Evolutionary conservation across 2,329 filamentous ascomycete species (phyloP), one percentile per base, ranked within the genome.

Genomic region (Hortaea sp.): DNA sequence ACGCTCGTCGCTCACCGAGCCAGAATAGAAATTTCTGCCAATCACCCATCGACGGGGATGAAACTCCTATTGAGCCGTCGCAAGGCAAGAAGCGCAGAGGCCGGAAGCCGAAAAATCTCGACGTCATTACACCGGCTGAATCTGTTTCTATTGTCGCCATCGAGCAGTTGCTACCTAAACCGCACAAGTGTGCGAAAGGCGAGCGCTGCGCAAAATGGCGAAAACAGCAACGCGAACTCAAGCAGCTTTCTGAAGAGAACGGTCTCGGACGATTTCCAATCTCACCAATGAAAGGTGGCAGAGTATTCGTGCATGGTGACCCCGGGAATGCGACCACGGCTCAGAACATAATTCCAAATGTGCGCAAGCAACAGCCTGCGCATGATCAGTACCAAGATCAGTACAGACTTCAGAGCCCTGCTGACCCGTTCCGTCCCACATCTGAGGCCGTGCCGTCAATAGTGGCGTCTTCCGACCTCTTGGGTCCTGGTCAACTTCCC

Each of bases 61-160:
- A 57, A 39, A 60, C 61, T 2, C 63, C 66, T 4, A 60, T 62
- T 30, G 62, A 61, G 29, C 60, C 61, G 29, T 54, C 57, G 13
- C 58, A 58, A 39, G 58, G 58, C 12, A 65, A 62, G 44, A 64
- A 63, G 48, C 59, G 67, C 43, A 66, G 64, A 12, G 64, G 69
- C 13, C 69, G 66, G 45, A 59, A 64, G 29, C 50, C 57, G 5
- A 59, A 64, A 62, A 44, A 70, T 44, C 78, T 81, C 52, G 84
- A 89, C 56, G 68, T 78, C 41, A 83, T 92, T 61, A 82, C 82
- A 1, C 87, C 87, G 2, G 77, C 82, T 48, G 86, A 94, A 63
- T 90, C 87, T 1, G 82, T 92, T 4, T 94, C 88, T 0, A 94
- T 94, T 56, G 88, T 95, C 31, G 88, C 85, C 29, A 94, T 94